Evolutionary conservation across 371 early-diverging fungal species (phyloP).

Genomic region (Chytridium lagenaria): DNA sequence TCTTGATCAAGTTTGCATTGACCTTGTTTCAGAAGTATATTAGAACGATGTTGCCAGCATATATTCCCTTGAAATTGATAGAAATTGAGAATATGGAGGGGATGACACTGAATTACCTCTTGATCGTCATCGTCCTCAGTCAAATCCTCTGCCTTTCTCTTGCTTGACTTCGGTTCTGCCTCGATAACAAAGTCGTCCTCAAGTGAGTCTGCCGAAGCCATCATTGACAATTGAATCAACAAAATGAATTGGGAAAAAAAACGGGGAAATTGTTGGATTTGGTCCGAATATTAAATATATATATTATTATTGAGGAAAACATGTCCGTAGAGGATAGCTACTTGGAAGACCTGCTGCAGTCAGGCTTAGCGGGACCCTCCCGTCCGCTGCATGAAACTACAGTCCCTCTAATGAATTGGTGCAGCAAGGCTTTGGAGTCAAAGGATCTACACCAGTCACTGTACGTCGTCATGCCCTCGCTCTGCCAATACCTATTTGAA

Average conservation of each 20-base stretch:
- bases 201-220: constrained; percentile 35
- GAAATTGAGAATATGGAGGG: too few relatives aligned
- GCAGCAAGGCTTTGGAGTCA: constrained; percentile 8
- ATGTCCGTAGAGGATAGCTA: constrained; percentile 6
- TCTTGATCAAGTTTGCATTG: too few relatives aligned
- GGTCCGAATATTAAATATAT: too few relatives aligned
- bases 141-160: constrained; percentile 20
- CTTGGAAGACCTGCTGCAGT: neutral
- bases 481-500: constrained; percentile 11
- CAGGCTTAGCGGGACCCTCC: neutral
- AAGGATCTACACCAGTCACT: constrained; percentile 8
- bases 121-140: constrained; percentile 8
- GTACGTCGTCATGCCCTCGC: constrained; percentile 15
- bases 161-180: neutral
- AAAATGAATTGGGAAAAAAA: neutral
- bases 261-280: neutral
- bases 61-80: too few relatives aligned
- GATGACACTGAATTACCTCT: too few relatives aligned
- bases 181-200: constrained; percentile 39
- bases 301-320: neutral
- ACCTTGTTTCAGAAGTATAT: too few relatives aligned
- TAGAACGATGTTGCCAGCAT: too few relatives aligned
- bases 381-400: neutral
- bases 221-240: too few relatives aligned
- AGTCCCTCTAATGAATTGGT: neutral